phyloP scores from a whole-genome alignment of 169 alveolate species.

The Fabrea salina region DNA sequence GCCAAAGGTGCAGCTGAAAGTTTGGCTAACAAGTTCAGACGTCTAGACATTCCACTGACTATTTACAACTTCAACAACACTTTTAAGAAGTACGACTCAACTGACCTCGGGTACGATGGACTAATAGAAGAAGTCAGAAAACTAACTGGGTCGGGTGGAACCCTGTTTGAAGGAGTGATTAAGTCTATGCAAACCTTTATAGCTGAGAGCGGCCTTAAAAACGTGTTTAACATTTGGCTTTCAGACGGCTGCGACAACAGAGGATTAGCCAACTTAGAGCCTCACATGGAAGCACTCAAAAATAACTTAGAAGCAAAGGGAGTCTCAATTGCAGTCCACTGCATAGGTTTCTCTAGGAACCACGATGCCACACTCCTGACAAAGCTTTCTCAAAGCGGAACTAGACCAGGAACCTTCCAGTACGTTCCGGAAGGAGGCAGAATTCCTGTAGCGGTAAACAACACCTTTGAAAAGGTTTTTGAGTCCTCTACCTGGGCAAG shows the following conservation, averaged over 20 bases:
- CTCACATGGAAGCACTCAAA: neutral
- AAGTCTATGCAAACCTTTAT: conserved; percentile 1
- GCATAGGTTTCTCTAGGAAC: neutral
- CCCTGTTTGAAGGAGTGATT: conserved; percentile 5
- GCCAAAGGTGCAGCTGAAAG: conserved; percentile 31
- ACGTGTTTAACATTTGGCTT: conserved; percentile 31
- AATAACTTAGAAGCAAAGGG: neutral
- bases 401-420: conserved; percentile 34
- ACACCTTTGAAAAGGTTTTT: conserved; percentile 3
- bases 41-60: conserved; percentile 20
- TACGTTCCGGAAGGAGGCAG: conserved; percentile 37
- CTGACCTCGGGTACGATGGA: conserved; percentile 7
- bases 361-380: conserved; percentile 26
- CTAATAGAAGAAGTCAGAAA: neutral
- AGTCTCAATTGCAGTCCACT: conserved; percentile 26
- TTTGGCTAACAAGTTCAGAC: conserved; percentile 1
- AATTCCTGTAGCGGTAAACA: conserved; percentile 36
- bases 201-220: neutral
- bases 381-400: conserved; percentile 19
- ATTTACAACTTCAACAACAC: neutral
- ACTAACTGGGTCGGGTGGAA: conserved; percentile 20
- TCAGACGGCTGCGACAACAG: conserved; percentile 17
- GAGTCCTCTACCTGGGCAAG: conserved; percentile 12
- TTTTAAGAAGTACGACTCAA: neutral
- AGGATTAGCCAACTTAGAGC: neutral